These are phyloP conservation scores for Cutaneotrichosporon cavernicola DNA, from an alignment of 1,284 basidiomycete species.

Conservation along the genomic window DNA sequence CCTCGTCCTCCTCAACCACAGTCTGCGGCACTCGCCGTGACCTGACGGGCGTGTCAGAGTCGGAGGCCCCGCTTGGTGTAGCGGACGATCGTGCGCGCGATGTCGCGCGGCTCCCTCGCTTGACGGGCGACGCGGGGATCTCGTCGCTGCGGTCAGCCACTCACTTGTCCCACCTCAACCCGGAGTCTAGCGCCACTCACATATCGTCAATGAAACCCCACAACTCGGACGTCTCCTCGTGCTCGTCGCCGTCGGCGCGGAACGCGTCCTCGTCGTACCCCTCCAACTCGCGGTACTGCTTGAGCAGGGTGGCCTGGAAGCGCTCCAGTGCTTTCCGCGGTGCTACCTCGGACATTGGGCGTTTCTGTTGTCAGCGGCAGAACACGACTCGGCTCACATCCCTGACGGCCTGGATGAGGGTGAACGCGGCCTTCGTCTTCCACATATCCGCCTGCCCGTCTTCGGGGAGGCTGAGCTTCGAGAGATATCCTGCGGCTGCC, in stretches of 20 bases:
- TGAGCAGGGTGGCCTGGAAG: conserved; percentile 63
- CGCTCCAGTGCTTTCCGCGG: conserved; percentile 69
- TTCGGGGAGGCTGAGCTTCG: conserved; percentile 72
- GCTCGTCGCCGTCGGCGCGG: conserved; percentile 32
- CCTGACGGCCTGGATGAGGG: conserved; percentile 63
- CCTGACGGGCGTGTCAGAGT: conserved; percentile 23
- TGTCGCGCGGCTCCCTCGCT: conserved; percentile 16
- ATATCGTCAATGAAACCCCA: conserved; percentile 50
- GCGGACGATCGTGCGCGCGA: conserved; percentile 14
- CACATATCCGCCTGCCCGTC: conserved; percentile 60
- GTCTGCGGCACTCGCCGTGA: conserved; percentile 8
- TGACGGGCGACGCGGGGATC: conserved; percentile 16
- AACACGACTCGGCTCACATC: conserved; percentile 56
- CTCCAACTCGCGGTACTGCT: conserved; percentile 63
- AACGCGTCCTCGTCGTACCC: conserved; percentile 66
- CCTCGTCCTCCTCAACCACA: conserved; percentile 24
- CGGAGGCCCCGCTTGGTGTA: conserved; percentile 12
- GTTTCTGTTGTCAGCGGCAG: conserved; percentile 58
- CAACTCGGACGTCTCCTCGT: conserved; percentile 35
- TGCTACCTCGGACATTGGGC: conserved; percentile 66
- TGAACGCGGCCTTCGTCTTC: conserved; percentile 63
- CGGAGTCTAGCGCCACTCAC: conserved; percentile 32
- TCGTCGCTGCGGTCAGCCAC: conserved; percentile 11
- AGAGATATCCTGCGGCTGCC: conserved; percentile 72
- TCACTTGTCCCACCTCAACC: not conserved